These are phyloP conservation scores for Scedosporium boydii DNA, from an alignment of 2,329 filamentous ascomycete genomes.

Conservation along the genomic window DNA sequence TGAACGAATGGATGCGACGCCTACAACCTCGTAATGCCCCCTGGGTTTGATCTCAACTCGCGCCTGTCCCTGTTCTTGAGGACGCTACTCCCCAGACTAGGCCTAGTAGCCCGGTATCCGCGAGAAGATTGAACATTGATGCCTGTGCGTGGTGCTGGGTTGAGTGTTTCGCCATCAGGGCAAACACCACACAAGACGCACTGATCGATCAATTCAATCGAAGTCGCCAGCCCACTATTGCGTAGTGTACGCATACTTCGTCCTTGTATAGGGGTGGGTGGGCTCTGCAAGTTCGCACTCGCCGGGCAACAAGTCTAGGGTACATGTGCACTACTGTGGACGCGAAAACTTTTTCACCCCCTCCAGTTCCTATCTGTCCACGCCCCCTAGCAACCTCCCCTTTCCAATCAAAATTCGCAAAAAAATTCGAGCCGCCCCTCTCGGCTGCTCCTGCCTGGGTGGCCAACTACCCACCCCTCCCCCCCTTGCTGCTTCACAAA, in stretches of 20 bases:
- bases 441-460: slow-evolving; percentile 1
- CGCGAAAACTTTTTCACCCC: background rate
- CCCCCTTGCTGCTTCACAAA: background rate
- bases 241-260: too few relatives aligned
- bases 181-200: background rate
- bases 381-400: background rate
- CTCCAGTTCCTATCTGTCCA: background rate
- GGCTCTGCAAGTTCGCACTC: background rate
- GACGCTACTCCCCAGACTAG: background rate
- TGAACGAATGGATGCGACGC: too few relatives aligned
- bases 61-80: background rate
- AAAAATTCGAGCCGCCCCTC: background rate
- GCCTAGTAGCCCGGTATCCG: background rate
- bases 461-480: background rate
- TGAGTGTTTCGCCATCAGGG: background rate
- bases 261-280: background rate
- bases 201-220: background rate
- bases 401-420: background rate
- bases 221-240: background rate
- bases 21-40: too few relatives aligned
- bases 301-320: background rate
- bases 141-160: background rate
- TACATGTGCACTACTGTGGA: background rate
- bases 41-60: too few relatives aligned
- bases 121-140: background rate